Conservation (phyloP, 2,329 filamentous ascomycete species). For the Beauveria sp. region DNA sequence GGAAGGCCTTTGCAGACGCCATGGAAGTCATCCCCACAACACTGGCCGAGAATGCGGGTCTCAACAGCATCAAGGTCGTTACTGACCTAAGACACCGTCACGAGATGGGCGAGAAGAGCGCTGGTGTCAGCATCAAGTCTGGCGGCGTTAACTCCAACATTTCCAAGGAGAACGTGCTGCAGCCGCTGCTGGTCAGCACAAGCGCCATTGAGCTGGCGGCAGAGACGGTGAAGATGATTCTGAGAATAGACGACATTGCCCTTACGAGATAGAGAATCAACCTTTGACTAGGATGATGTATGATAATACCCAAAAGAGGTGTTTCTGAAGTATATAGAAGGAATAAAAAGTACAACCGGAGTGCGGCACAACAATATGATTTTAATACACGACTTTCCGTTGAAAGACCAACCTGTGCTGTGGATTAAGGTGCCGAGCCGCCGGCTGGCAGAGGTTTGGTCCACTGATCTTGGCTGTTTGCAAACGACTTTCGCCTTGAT, state of each 20-base stretch:
- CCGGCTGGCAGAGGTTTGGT: slow-evolving; percentile 5
- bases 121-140: slow-evolving; percentile 95
- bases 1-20: slow-evolving; percentile 96
- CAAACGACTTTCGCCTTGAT: background rate
- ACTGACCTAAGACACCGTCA: slow-evolving; percentile 92
- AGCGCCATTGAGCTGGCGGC: slow-evolving; percentile 95
- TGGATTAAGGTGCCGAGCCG: background rate
- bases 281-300: slow-evolving; percentile 26
- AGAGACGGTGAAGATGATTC: slow-evolving; percentile 95
- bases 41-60: slow-evolving; percentile 89
- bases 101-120: slow-evolving; percentile 90
- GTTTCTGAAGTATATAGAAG: slow-evolving; percentile 9
- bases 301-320: slow-evolving; percentile 26
- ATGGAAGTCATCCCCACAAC: slow-evolving; percentile 97
- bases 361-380: slow-evolving; percentile 11
- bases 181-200: slow-evolving; percentile 92
- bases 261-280: slow-evolving; percentile 45
- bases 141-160: slow-evolving; percentile 97
- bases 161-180: slow-evolving; percentile 90
- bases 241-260: slow-evolving; percentile 61
- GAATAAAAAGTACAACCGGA: slow-evolving; percentile 5
- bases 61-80: slow-evolving; percentile 98
- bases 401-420: background rate
- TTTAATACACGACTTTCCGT: background rate
- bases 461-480: background rate